These are phyloP conservation scores for Pleurotus djamor DNA, from an alignment of 768 basidiomycete genomes.

Conservation along the genomic window DNA sequence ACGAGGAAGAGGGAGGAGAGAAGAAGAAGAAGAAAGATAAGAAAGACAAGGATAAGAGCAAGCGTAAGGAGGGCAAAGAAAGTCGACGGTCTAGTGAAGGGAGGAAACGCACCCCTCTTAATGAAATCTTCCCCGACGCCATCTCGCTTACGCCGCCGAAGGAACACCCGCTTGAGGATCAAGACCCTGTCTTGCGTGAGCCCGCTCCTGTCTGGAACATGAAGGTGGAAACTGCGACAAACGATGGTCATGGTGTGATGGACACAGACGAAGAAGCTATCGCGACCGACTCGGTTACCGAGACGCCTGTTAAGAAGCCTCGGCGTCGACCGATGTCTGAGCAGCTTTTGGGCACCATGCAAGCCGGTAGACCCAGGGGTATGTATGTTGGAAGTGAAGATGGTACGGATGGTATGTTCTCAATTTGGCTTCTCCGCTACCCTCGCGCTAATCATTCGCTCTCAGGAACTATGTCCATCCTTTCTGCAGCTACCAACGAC, in stretches of 20 bases:
- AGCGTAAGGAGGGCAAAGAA: slow-evolving; percentile 29
- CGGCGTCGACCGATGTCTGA: slow-evolving; percentile 65
- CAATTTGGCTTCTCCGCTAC: slow-evolving; percentile 1
- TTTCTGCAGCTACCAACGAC: slow-evolving; percentile 82
- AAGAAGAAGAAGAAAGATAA: slow-evolving; percentile 21
- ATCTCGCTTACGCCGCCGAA: slow-evolving; percentile 7
- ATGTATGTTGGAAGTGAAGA: slow-evolving; percentile 39
- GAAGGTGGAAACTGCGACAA: slow-evolving; percentile 50
- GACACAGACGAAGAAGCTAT: slow-evolving; percentile 16
- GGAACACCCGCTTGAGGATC: slow-evolving; percentile 12
- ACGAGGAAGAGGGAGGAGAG: slow-evolving; percentile 18
- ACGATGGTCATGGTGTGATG: slow-evolving; percentile 41
- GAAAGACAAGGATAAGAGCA: slow-evolving; percentile 20
- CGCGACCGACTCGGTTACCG: slow-evolving; percentile 29
- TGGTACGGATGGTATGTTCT: slow-evolving; percentile 45
- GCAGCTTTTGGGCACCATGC: slow-evolving; percentile 44
- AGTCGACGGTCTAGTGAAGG: slow-evolving; percentile 48
- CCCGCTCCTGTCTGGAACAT: slow-evolving; percentile 15
- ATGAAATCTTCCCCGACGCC: slow-evolving; percentile 58
- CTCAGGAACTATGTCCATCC: slow-evolving; percentile 58
- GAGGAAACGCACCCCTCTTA: slow-evolving; percentile 50
- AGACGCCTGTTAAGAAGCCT: slow-evolving; percentile 43
- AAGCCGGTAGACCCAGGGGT: slow-evolving; percentile 36
- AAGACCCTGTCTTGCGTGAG: background rate
- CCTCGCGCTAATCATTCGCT: slow-evolving; percentile 3